Base-by-base conservation (phyloP, 169 alveolate genomes). In the Plasmodium inui region DNA sequence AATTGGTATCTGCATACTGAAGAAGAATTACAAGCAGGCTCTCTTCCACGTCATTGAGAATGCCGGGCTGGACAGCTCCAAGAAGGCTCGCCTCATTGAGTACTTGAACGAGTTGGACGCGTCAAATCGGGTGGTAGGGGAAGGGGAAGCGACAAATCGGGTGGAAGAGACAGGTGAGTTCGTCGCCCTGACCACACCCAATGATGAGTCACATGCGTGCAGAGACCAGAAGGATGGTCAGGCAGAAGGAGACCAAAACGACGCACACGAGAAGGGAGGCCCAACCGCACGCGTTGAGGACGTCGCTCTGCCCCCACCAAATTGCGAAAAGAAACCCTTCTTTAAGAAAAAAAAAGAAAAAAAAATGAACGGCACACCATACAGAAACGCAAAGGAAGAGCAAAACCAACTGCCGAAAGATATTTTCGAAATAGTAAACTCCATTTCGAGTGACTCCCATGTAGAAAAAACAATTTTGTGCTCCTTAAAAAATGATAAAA, bases 1-100 rank as follows among this genome's bases (percentile, higher is more conserved):
- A 79, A 96, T 98, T 30, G 99, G 99, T 1, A 97, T 97, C 46
- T 97, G 97, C 41, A 96, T 97, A 71, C 92, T 98, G 72, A 96
- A 97, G 84, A 96, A 96, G 82, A 93, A 97, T 46, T 97, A 97
- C 95, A 96, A 96, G 83, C 73, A 84, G 72, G 97, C 98, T 0
- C 95, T 93, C 50, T 46, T 93, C 84, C 94, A 93, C 57, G 95
- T 96, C 50, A 71, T 97, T 22, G 96, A 92, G 61, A 93, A 96
- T 55, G 80, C 93, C 12, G 94, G 92, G n/a, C 71, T 81, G 57
- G 95, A 95, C 30, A 17, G 70, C 39, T 74, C 89, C 28, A 78
- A 78, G 53, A 82, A 92, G 82, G n/a, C 44, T 32, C 82, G 57
- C 46, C 74, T 89, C 8, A 74, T 84, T 26, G 26, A 46, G 9